phyloP scores from a whole-genome alignment of 495 filamentous ascomycete species.

The Lasiosphaeris hirsuta region DNA sequence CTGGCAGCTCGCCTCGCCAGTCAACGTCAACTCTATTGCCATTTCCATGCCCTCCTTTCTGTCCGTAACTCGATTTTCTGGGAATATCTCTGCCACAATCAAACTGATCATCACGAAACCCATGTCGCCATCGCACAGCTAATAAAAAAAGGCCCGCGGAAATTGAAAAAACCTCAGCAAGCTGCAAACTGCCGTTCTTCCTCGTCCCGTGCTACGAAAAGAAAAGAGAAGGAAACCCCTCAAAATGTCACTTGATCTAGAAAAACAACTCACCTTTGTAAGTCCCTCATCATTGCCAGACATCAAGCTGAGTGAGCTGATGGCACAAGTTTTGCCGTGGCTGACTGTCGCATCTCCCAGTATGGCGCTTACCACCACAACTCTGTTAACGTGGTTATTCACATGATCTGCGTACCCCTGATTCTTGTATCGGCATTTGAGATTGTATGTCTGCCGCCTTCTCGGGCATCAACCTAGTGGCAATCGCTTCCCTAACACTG shows the following conservation, averaged over 20 bases:
- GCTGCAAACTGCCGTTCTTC: neutral
- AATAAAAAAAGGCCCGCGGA: neutral
- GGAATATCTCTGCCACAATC: no score
- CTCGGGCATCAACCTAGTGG: neutral
- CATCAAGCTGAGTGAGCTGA: neutral
- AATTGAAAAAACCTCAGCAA: neutral
- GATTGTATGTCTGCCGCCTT: slow-evolving; percentile 53
- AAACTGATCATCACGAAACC: neutral
- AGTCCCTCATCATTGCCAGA: slow-evolving; percentile 29
- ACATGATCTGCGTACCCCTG: slow-evolving; percentile 83
- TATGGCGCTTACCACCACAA: slow-evolving; percentile 96
- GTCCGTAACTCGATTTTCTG: no score
- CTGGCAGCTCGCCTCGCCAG: neutral
- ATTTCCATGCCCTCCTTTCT: neutral
- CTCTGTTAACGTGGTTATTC: slow-evolving; percentile 83
- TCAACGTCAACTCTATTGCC: neutral
- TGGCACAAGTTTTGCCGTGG: neutral
- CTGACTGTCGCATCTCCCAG: slow-evolving; percentile 43
- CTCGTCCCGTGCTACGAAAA: neutral
- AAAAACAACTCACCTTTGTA: slow-evolving; percentile 78
- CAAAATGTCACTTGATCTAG: slow-evolving; percentile 70
- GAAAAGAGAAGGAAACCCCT: neutral
- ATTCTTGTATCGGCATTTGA: slow-evolving; percentile 77
- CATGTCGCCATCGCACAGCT: neutral
- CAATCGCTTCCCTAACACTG: slow-evolving; percentile 5